Evolutionary conservation across 2,329 filamentous ascomycete genomes (phyloP), one percentile per base, ranked within the genome.

Genomic region (Microsporum audouinii): DNA sequence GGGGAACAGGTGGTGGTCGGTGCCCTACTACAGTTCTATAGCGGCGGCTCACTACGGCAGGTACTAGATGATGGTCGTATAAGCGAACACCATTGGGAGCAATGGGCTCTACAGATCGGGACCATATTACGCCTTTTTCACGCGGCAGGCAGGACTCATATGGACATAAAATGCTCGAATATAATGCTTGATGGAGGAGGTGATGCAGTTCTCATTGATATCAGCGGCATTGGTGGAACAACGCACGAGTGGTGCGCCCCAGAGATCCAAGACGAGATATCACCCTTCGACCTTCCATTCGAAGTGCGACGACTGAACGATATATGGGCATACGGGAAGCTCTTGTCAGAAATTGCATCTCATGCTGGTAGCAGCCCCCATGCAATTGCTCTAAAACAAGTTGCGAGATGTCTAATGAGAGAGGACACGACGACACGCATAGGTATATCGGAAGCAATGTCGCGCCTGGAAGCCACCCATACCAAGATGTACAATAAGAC

Each of bases 101-200:
- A 31, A 55, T 67, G 62, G 66, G 60, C 63, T 27, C 23, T 61
- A 45, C 61, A 63, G 51, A 62, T 63, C 31, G 63, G 58, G 1
- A 61, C 5, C 57, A 63, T 62, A 36, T 56, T 66, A 29, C 7
- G 33, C 27, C 31, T 5, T 14, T 59, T 66, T 14, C 64, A 66
- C 36, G 41, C n/a, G 5, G 23, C 55, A n/a, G 23, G 38, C 31
- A 47, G 43, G 60, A 66, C 58, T 45, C 63, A 68, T 41, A 62
- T 68, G 61, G 65, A 68, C 55, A 61, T 67, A 5, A 66, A 67
- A 51, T 63, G 61, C 2, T 64, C 63, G 31, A 68, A 66, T 59
- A 53, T 67, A 27, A 61, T 67, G 58, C 31, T 66, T 2, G 65
- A 68, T 57, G 55, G 41, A 1, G 29, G 59, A 17, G 31, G 45